phyloP scores from a whole-genome alignment of 352 stramenopile genomes.

The Phytophthora sojae region DNA sequence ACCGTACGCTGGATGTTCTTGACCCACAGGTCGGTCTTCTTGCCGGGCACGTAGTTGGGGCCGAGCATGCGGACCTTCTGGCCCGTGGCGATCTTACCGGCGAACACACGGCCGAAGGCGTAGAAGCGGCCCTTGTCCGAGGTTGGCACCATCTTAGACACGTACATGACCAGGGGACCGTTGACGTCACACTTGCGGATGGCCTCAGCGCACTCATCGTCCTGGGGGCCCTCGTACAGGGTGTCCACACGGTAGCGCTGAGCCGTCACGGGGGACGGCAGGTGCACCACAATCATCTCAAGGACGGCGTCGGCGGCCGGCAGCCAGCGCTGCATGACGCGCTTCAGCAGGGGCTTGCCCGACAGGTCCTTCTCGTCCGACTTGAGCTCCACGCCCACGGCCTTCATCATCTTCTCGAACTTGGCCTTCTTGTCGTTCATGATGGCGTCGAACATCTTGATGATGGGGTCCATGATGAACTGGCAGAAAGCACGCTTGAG shows the following conservation, averaged over 20 bases:
- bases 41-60: constrained; percentile 99
- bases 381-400: constrained; percentile 98
- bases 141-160: constrained; percentile 99
- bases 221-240: constrained; percentile 98
- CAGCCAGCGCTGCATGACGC: constrained; percentile 99
- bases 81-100: constrained; percentile 98
- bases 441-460: constrained; percentile 99
- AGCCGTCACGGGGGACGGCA: constrained; percentile 96
- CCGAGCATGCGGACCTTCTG: constrained; percentile 99
- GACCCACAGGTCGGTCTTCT: constrained; percentile 99
- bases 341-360: constrained; percentile 98
- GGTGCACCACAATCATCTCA: constrained; percentile 99
- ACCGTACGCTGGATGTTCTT: constrained; percentile 99
- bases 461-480: constrained; percentile 99
- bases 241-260: constrained; percentile 99
- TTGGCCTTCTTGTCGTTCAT: constrained; percentile 99
- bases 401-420: constrained; percentile 98
- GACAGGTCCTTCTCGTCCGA: constrained; percentile 95
- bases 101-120: constrained; percentile 99
- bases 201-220: constrained; percentile 97
- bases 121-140: constrained; percentile 99
- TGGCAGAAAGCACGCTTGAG: constrained; percentile 99
- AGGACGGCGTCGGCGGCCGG: constrained; percentile 98
- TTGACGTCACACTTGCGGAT: constrained; percentile 99
- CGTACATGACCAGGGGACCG: constrained; percentile 99